Percentiles rank a stretch among this genome's conserved stretches.
phyloP scores from a whole-genome alignment of 345 rosid genomes.

The Ricinus communis region DNA sequence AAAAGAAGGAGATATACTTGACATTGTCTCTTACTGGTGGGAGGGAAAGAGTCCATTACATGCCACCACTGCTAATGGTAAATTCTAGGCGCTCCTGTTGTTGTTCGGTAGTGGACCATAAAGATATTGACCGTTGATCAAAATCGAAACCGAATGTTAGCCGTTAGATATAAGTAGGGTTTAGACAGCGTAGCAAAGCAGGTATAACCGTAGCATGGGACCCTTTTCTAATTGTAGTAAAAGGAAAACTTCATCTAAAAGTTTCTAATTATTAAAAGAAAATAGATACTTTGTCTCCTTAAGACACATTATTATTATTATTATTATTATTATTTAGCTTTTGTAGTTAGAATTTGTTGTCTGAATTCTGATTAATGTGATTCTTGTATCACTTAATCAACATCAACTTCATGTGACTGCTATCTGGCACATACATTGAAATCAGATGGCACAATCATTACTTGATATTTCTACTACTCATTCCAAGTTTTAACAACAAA shows the following conservation, averaged over 20 bases:
- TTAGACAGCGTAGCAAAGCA: neutral
- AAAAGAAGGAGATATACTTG: neutral
- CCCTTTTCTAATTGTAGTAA: neutral
- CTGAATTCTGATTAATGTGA: too few relatives aligned
- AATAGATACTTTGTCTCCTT: neutral
- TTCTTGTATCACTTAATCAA: neutral
- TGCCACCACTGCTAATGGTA: neutral
- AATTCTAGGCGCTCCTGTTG: neutral
- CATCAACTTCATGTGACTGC: conserved; percentile 1
- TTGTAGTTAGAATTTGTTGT: neutral
- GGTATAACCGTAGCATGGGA: too few relatives aligned
- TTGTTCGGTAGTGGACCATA: neutral
- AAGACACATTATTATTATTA: too few relatives aligned
- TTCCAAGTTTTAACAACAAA: too few relatives aligned
- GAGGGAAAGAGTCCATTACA: neutral
- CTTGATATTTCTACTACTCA: too few relatives aligned
- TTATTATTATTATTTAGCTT: too few relatives aligned
- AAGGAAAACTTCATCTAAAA: neutral
- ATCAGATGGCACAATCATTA: too few relatives aligned
- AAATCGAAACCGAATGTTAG: neutral
- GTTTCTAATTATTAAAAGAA: neutral
- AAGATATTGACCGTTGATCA: neutral
- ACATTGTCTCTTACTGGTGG: conserved; percentile 5
- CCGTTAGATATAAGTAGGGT: neutral
- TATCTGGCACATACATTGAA: neutral